A percentile compares a stretch with the other conserved stretches of the same genome.
Conservation (phyloP, 495 filamentous ascomycete genomes). For the Acidomyces sp. region DNA sequence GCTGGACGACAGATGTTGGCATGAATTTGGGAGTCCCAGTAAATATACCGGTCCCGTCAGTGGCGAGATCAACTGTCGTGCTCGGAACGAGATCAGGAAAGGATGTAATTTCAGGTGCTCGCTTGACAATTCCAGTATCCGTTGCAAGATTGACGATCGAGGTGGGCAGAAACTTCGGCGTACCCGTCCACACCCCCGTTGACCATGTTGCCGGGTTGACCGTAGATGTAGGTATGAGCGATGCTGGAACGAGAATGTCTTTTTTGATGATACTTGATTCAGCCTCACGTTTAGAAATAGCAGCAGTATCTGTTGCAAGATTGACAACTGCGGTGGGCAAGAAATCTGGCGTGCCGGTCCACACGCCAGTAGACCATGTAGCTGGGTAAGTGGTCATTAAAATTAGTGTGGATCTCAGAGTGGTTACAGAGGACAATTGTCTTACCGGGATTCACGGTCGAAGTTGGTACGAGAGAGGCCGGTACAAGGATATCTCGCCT, state of each 20-base stretch:
- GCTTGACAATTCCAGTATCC: no score
- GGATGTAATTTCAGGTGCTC: background rate
- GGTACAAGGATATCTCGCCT: conserved; percentile 4
- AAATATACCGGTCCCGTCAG: background rate
- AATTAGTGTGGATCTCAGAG: background rate
- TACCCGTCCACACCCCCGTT: background rate
- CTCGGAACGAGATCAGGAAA: background rate
- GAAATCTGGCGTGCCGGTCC: background rate
- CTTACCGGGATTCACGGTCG: background rate
- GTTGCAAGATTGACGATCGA: background rate
- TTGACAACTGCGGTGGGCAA: conserved; percentile 1
- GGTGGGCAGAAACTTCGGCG: background rate
- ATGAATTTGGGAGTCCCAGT: background rate
- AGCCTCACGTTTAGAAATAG: no score
- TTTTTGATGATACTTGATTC: no score
- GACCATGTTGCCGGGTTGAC: background rate
- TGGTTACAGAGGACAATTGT: background rate
- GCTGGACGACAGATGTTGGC: no score
- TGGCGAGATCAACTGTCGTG: background rate
- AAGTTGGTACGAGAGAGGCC: background rate
- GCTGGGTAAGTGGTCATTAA: background rate
- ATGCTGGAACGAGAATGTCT: background rate
- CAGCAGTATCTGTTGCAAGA: conserved; percentile 6
- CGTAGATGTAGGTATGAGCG: background rate
- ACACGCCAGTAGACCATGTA: background rate